Evolutionary conservation across 1,139 yeast genomes (phyloP).

Genomic region (Suhomyces terraborum): DNA sequence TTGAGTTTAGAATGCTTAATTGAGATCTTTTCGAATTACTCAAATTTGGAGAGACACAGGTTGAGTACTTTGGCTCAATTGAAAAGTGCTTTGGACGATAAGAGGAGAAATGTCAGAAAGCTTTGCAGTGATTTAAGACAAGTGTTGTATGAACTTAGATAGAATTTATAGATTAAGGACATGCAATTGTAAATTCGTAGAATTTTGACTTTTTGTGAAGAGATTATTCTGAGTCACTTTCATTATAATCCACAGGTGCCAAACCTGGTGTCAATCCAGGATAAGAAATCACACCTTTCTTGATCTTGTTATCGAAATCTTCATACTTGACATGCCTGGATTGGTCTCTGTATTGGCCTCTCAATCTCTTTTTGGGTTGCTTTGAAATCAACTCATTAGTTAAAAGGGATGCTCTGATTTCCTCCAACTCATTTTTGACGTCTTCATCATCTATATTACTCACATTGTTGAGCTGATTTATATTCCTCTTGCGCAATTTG

Average conservation of each 20-base stretch:
- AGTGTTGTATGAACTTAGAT: constrained; percentile 54
- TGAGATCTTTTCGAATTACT: constrained; percentile 43
- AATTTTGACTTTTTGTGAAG: neutral
- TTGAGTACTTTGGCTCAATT: constrained; percentile 51
- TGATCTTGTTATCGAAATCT: constrained; percentile 46
- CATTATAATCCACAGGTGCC: constrained; percentile 78
- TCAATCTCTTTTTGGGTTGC: constrained; percentile 26
- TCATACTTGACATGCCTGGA: constrained; percentile 31
- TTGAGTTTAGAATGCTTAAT: constrained; percentile 59
- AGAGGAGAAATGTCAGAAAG: constrained; percentile 70
- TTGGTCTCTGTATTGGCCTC: constrained; percentile 18
- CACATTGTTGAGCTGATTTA: constrained; percentile 43
- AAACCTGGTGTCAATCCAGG: constrained; percentile 89
- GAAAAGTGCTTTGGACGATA: constrained; percentile 65
- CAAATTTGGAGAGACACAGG: constrained; percentile 54
- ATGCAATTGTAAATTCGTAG: neutral
- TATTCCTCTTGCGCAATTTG: constrained; percentile 52
- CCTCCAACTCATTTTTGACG: constrained; percentile 45
- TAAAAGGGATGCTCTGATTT: constrained; percentile 44
- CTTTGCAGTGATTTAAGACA: constrained; percentile 81
- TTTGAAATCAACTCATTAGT: constrained; percentile 23
- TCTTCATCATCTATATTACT: constrained; percentile 50
- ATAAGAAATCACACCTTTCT: constrained; percentile 46
- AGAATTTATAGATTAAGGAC: constrained; percentile 5
- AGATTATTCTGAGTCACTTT: constrained; percentile 42